phyloP scores from a whole-genome alignment of 2,329 filamentous ascomycete genomes.

The Dendrostoma leiphaemia region DNA sequence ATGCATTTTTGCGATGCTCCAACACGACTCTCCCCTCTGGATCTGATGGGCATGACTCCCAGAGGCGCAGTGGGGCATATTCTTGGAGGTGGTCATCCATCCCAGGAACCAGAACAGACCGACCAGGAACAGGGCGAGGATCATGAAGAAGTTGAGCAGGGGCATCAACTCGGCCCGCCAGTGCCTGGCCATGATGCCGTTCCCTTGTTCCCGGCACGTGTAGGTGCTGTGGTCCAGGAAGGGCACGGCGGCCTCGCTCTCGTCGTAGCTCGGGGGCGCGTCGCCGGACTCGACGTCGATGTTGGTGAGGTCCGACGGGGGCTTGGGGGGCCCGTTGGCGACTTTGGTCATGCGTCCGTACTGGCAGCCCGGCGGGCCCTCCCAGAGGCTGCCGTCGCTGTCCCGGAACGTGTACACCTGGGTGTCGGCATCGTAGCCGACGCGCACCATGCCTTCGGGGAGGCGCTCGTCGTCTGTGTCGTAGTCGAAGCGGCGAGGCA shows the following conservation, averaged over 20 bases:
- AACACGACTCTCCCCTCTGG: constrained; percentile 49
- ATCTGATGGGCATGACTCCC: constrained; percentile 38
- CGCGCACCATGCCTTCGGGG: constrained; percentile 45
- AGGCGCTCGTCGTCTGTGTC: constrained; percentile 42
- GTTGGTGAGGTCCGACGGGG: constrained; percentile 11
- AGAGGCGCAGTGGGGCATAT: constrained; percentile 22
- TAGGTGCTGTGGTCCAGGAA: constrained; percentile 4
- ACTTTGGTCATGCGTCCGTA: constrained; percentile 45
- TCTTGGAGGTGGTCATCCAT: constrained; percentile 21
- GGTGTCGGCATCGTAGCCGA: constrained; percentile 50
- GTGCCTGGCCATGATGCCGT: constrained; percentile 31
- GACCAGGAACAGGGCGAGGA: constrained; percentile 50
- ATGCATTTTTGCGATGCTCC: constrained; percentile 44
- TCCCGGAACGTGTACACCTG: constrained; percentile 47
- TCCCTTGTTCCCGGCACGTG: neutral
- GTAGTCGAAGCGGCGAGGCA: constrained; percentile 20
- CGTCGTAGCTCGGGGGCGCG: constrained; percentile 19
- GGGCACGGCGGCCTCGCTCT: constrained; percentile 17
- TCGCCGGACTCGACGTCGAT: constrained; percentile 15
- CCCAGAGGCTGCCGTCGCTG: constrained; percentile 40
- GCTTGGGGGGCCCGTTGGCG: constrained; percentile 26
- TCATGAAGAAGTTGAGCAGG: constrained; percentile 57
- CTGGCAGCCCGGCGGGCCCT: constrained; percentile 42
- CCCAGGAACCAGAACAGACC: constrained; percentile 48
- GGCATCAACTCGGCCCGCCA: constrained; percentile 53